Evolutionary conservation across 495 filamentous ascomycete species (phyloP).

Genomic region (Baudoinia panamericana): DNA sequence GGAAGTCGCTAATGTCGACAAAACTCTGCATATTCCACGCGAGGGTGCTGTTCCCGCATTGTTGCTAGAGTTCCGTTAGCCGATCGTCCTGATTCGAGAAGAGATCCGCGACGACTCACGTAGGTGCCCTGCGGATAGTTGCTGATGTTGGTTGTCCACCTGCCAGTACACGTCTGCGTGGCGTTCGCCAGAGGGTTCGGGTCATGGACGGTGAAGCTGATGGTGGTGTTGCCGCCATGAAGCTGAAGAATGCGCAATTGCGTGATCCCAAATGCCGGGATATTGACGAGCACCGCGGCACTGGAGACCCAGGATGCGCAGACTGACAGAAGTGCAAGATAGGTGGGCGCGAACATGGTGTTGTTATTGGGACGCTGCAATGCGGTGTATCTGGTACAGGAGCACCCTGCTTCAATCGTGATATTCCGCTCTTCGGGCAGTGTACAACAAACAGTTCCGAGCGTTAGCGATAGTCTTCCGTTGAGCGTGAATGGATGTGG

Average conservation of each 20-base stretch:
- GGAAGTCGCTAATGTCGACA: constrained; percentile 3
- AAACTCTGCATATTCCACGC: constrained; percentile 15
- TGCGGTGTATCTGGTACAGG: too few relatives aligned
- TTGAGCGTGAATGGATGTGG: too few relatives aligned
- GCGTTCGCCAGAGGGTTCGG: constrained; percentile 11
- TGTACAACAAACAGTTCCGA: too few relatives aligned
- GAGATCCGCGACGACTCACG: neutral
- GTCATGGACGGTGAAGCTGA: constrained; percentile 18
- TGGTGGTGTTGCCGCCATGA: constrained; percentile 4
- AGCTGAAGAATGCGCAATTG: constrained; percentile 1
- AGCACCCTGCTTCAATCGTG: too few relatives aligned
- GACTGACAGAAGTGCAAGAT: too few relatives aligned
- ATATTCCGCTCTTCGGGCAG: too few relatives aligned
- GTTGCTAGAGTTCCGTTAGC: constrained; percentile 9
- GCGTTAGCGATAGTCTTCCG: too few relatives aligned
- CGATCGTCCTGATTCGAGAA: neutral
- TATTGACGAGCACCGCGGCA: too few relatives aligned
- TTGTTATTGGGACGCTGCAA: too few relatives aligned
- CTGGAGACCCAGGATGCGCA: too few relatives aligned
- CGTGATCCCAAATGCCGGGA: constrained; percentile 9
- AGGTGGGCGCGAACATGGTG: too few relatives aligned
- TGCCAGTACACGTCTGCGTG: constrained; percentile 6
- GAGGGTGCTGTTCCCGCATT: constrained; percentile 18
- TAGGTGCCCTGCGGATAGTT: constrained; percentile 8
- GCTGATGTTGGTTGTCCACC: constrained; percentile 3